Conservation (phyloP, 2,329 filamentous ascomycete genomes). For the Aureobasidium sp. region DNA sequence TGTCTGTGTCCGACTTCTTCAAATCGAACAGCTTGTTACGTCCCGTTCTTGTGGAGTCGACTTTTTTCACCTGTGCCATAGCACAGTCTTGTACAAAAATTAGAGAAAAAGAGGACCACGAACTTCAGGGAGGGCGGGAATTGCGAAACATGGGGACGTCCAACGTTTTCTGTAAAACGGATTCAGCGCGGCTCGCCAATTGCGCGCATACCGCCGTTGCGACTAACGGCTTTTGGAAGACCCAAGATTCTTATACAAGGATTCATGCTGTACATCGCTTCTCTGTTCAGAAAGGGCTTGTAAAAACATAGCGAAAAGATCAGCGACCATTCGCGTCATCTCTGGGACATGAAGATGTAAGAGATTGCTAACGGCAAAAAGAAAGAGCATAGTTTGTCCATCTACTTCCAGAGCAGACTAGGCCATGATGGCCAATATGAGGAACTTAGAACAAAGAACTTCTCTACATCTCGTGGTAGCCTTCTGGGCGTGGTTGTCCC, state of each 20-base stretch:
- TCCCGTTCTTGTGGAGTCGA: neutral
- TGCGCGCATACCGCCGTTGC: neutral
- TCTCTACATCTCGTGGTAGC: too few species aligned
- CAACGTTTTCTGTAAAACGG: neutral
- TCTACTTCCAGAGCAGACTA: neutral
- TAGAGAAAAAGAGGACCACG: neutral
- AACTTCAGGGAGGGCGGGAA: neutral
- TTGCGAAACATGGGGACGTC: neutral
- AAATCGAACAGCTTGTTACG: neutral
- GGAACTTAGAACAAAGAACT: too few species aligned
- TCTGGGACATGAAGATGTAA: neutral
- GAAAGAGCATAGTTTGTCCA: neutral
- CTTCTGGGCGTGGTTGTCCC: too few species aligned
- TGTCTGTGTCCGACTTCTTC: neutral
- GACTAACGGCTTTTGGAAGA: neutral
- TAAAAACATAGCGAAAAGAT: neutral
- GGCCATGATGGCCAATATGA: too few species aligned
- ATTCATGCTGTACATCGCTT: neutral
- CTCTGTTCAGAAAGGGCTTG: neutral
- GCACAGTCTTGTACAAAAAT: neutral
- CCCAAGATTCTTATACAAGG: too few species aligned
- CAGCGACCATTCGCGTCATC: neutral
- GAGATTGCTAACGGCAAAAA: neutral
- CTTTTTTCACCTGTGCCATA: neutral
- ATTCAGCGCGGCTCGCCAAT: neutral